Evolutionary conservation across 2,329 filamentous ascomycete species (phyloP).

Genomic region (Penicillium sp.): DNA sequence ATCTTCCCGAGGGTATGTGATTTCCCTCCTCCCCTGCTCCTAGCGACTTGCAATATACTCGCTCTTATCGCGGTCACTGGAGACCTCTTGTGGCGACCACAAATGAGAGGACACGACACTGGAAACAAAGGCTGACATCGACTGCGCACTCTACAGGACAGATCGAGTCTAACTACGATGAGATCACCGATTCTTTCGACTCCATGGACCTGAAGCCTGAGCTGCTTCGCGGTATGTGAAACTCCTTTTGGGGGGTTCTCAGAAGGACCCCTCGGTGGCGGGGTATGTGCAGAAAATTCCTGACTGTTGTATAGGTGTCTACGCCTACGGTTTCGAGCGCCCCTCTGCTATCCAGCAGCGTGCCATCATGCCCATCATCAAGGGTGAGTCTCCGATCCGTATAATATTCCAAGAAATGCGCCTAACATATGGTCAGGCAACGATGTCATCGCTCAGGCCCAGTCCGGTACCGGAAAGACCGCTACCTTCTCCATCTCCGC

Average conservation of each 20-base stretch:
- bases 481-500: conserved; percentile 99
- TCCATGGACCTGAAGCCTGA: conserved; percentile 96
- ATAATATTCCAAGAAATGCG: background rate
- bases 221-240: conserved; percentile 80
- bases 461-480: conserved; percentile 99
- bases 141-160: conserved; percentile 63
- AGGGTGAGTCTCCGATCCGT: conserved; percentile 63
- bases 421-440: conserved; percentile 59
- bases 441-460: conserved; percentile 99
- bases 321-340: conserved; percentile 99
- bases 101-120: conserved; percentile 7
- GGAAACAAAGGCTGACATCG: conserved; percentile 14
- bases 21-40: conserved; percentile 5
- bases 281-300: conserved; percentile 27
- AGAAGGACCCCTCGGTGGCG: conserved; percentile 13
- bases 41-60: conserved; percentile 8
- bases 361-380: conserved; percentile 99
- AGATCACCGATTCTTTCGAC: conserved; percentile 99
- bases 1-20: conserved; percentile 87
- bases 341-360: conserved; percentile 99
- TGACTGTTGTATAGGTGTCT: conserved; percentile 65
- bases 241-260: conserved; percentile 2
- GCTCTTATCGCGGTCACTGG: conserved; percentile 1
- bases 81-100: conserved; percentile 8
- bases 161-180: conserved; percentile 99